A percentile compares a stretch with the other conserved stretches of the same genome.
Evolutionary conservation across 805 yeast species (phyloP).

Genomic region (Yarrowia sp.): DNA sequence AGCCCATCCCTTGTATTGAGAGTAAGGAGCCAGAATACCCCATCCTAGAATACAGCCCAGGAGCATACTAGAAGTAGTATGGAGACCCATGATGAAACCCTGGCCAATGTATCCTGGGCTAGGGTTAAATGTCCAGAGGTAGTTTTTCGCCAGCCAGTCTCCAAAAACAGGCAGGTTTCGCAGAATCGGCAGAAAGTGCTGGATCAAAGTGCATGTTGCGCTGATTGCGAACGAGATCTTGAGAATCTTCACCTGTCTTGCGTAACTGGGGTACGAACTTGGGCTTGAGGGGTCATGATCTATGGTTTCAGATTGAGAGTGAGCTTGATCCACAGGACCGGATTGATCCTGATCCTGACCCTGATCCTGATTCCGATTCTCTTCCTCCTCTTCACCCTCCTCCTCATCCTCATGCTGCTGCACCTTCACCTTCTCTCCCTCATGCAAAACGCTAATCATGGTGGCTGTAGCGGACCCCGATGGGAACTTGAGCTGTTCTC

Average conservation of each 20-base stretch:
- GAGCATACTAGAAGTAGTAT: slow-evolving; percentile 89
- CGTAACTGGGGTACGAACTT: slow-evolving; percentile 44
- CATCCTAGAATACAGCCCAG: slow-evolving; percentile 91
- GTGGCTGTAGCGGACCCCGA: slow-evolving; percentile 97
- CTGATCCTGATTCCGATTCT: background rate
- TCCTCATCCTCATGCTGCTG: slow-evolving; percentile 42
- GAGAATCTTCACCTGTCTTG: slow-evolving; percentile 66
- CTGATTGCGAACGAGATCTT: slow-evolving; percentile 69
- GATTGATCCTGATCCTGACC: background rate
- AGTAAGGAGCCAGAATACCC: slow-evolving; percentile 87
- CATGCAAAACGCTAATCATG: slow-evolving; percentile 81
- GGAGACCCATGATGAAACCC: slow-evolving; percentile 96
- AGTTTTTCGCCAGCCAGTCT: slow-evolving; percentile 59
- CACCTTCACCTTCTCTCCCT: slow-evolving; percentile 36
- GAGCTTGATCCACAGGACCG: too few relatives aligned
- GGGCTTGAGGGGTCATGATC: background rate
- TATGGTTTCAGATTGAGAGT: background rate
- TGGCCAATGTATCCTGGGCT: slow-evolving; percentile 98
- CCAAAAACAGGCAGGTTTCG: slow-evolving; percentile 82
- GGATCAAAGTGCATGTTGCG: slow-evolving; percentile 70
- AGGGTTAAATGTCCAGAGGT: slow-evolving; percentile 90
- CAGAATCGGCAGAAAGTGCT: slow-evolving; percentile 77
- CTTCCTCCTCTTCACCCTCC: slow-evolving; percentile 39
- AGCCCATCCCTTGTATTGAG: slow-evolving; percentile 79
- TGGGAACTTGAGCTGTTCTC: slow-evolving; percentile 88